Percentiles rank a stretch among this genome's conserved stretches.
Evolutionary conservation across 768 basidiomycete genomes (phyloP).

Genomic region (Macrolepiota dolichaula): DNA sequence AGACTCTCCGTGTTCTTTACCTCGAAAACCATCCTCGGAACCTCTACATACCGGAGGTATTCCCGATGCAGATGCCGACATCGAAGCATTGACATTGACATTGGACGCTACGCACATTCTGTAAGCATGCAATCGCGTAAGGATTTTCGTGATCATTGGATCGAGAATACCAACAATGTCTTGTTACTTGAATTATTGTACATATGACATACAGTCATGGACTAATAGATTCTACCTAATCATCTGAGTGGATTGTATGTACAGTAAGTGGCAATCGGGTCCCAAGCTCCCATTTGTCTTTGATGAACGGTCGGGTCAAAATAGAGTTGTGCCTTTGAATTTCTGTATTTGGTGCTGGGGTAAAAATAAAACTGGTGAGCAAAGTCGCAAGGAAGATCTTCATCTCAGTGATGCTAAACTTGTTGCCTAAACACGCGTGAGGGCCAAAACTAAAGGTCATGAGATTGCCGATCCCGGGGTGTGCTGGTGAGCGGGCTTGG

Average conservation of each 20-base stretch:
- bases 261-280: slow-evolving; percentile 35
- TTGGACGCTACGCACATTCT: slow-evolving; percentile 14
- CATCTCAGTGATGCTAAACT: slow-evolving; percentile 45
- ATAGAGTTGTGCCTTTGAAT: slow-evolving; percentile 48
- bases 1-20: slow-evolving; percentile 32
- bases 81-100: slow-evolving; percentile 27
- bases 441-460: slow-evolving; percentile 55
- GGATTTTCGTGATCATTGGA: neutral
- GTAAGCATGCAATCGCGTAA: neutral
- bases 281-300: slow-evolving; percentile 35
- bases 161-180: neutral
- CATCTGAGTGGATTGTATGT: neutral
- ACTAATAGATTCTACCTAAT: neutral
- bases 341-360: slow-evolving; percentile 32
- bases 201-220: neutral
- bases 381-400: slow-evolving; percentile 48
- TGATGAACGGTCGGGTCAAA: slow-evolving; percentile 46
- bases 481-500: slow-evolving; percentile 28
- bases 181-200: neutral
- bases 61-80: slow-evolving; percentile 28
- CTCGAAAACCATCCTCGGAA: neutral
- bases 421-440: slow-evolving; percentile 46
- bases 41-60: neutral
- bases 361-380: slow-evolving; percentile 43
- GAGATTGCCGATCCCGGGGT: slow-evolving; percentile 46